phyloP scores from a whole-genome alignment of 345 rosid genomes.

The Eucalyptus sp. region DNA sequence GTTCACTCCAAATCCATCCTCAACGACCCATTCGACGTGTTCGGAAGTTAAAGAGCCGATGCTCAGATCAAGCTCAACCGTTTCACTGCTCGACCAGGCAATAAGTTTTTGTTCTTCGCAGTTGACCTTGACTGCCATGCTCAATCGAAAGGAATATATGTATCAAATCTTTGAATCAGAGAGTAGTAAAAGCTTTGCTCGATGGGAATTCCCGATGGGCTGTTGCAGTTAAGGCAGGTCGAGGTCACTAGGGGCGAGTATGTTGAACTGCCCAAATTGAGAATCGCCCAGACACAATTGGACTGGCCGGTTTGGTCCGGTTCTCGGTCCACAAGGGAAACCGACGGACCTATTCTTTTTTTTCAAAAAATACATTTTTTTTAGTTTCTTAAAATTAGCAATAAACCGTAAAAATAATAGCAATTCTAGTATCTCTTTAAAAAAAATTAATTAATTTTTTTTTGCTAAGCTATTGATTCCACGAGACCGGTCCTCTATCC shows the following conservation, averaged over 20 bases:
- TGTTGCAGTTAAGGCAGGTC: neutral
- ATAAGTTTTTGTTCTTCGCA: neutral
- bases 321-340: fast-evolving
- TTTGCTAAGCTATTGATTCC: no score
- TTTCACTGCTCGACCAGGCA: neutral
- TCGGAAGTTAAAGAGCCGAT: neutral
- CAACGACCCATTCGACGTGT: neutral
- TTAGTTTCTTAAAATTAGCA: no score
- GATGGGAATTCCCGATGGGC: neutral
- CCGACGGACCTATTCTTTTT: fast-evolving
- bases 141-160: neutral
- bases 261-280: fast-evolving
- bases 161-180: neutral
- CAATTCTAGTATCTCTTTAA: no score
- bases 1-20: no score
- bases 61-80: neutral
- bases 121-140: no score
- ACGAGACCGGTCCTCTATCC: fast-evolving
- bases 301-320: fast-evolving
- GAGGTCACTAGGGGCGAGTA: no score
- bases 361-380: no score
- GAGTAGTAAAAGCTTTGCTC: neutral
- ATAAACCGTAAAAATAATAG: no score
- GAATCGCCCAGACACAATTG: fast-evolving
- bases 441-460: no score